phyloP scores from a whole-genome alignment of 140 eudicot species.

The Cichorium intybus region DNA sequence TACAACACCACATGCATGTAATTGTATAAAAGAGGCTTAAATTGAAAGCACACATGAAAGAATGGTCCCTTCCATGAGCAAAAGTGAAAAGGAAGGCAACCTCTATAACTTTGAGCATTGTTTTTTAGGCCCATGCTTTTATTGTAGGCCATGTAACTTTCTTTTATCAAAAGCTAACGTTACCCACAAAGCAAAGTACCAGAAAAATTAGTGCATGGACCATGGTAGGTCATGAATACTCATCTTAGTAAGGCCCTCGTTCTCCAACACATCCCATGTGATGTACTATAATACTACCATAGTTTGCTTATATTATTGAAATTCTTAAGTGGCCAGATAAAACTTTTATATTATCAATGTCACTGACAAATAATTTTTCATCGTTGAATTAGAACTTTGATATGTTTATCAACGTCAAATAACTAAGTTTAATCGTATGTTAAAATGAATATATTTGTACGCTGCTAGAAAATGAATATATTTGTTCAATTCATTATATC shows the following conservation, averaged over 20 bases:
- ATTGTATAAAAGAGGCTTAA: conserved; percentile 33
- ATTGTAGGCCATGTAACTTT: conserved; percentile 43
- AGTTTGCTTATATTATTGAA: not conserved
- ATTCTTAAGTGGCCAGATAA: not conserved
- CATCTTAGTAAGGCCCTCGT: conserved; percentile 11
- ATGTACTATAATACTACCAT: not conserved
- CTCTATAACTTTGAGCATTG: conserved; percentile 23
- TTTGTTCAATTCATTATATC: no score
- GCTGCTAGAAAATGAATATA: no score
- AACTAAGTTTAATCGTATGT: no score
- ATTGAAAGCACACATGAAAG: conserved; percentile 42
- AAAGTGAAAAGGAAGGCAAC: conserved; percentile 39
- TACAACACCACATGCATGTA: conserved; percentile 38
- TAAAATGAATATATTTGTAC: no score
- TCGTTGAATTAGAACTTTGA: not conserved
- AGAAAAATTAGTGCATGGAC: conserved; percentile 19
- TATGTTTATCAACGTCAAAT: no score
- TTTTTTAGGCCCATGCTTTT: conserved; percentile 37
- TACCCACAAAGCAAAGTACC: conserved; percentile 33
- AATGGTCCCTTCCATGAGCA: conserved; percentile 42
- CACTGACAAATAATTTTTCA: not conserved
- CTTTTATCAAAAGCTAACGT: conserved; percentile 31
- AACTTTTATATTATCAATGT: no score
- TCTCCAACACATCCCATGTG: conserved; percentile 35
- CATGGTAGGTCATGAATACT: conserved; percentile 27